Conservation (phyloP, 768 basidiomycete species). For the Favolaschia claudopus region DNA sequence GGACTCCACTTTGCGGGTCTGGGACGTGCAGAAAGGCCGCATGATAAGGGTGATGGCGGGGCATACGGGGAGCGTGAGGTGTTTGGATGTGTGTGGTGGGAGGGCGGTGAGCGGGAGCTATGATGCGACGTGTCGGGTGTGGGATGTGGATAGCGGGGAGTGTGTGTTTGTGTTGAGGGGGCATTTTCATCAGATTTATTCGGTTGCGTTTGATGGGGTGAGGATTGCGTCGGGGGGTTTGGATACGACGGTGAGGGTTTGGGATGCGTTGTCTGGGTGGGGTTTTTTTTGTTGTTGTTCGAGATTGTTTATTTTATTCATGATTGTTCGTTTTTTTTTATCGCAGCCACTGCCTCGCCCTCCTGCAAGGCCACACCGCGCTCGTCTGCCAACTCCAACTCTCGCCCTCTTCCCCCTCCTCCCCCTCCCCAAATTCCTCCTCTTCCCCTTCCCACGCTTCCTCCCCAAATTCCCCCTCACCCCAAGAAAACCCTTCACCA, state of each 20-base stretch:
- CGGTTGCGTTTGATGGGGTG: constrained; percentile 88
- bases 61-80: constrained; percentile 83
- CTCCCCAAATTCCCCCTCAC: no score
- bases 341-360: constrained; percentile 77
- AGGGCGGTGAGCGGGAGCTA: constrained; percentile 92
- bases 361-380: constrained; percentile 90
- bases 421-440: constrained; percentile 85
- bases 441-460: constrained; percentile 91
- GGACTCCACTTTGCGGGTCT: constrained; percentile 86
- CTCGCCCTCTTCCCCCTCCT: constrained; percentile 60
- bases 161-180: constrained; percentile 85
- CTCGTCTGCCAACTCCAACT: constrained; percentile 93
- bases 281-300: constrained; percentile 36
- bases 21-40: constrained; percentile 89
- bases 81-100: constrained; percentile 87
- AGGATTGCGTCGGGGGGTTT: constrained; percentile 86
- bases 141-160: constrained; percentile 90
- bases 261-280: constrained; percentile 88
- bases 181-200: constrained; percentile 90
- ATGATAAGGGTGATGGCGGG: constrained; percentile 73
- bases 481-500: no score
- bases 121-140: constrained; percentile 88
- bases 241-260: constrained; percentile 92
- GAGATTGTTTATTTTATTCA: not conserved
- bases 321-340: constrained; percentile 2